A percentile compares a stretch with the other conserved stretches of the same genome.
These are phyloP conservation scores for Wickerhamiella vanderwaltii DNA, from an alignment of 805 yeast species.

Conservation along the genomic window DNA sequence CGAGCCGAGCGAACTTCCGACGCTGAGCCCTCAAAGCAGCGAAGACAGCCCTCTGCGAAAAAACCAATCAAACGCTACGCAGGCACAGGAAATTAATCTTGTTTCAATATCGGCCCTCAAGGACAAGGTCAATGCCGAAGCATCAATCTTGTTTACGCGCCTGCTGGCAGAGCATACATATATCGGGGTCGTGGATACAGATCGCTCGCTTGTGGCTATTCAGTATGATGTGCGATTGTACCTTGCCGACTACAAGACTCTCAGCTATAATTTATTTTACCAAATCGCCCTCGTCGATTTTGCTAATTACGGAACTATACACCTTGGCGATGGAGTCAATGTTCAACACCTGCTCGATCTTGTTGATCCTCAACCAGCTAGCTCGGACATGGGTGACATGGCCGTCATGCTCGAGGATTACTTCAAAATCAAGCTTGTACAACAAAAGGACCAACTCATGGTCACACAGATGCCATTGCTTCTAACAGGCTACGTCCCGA, in stretches of 20 bases:
- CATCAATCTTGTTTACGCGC: constrained; percentile 47
- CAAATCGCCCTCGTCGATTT: constrained; percentile 70
- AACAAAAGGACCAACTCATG: constrained; percentile 20
- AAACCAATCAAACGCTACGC: background rate
- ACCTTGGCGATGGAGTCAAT: constrained; percentile 29
- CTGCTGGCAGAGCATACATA: constrained; percentile 57
- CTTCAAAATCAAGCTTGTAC: constrained; percentile 39
- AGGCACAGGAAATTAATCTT: constrained; percentile 12
- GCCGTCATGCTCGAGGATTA: constrained; percentile 72
- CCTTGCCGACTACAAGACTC: constrained; percentile 67
- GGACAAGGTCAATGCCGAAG: constrained; percentile 34
- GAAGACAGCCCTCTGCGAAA: background rate
- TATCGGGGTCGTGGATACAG: constrained; percentile 72
- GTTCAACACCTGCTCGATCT: constrained; percentile 31
- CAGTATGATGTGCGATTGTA: constrained; percentile 71
- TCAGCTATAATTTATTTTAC: constrained; percentile 60
- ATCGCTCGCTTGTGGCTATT: constrained; percentile 60
- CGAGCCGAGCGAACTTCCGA: background rate
- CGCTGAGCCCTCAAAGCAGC: constrained; percentile 3
- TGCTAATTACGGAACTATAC: constrained; percentile 61
- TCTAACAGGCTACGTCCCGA: constrained; percentile 48
- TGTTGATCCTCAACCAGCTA: background rate
- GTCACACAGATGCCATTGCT: constrained; percentile 56
- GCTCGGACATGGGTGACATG: constrained; percentile 33
- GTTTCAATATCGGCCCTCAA: constrained; percentile 40